These are phyloP conservation scores for Aspergillus tamarii DNA, from an alignment of 2,329 filamentous ascomycete species.

Conservation along the genomic window DNA sequence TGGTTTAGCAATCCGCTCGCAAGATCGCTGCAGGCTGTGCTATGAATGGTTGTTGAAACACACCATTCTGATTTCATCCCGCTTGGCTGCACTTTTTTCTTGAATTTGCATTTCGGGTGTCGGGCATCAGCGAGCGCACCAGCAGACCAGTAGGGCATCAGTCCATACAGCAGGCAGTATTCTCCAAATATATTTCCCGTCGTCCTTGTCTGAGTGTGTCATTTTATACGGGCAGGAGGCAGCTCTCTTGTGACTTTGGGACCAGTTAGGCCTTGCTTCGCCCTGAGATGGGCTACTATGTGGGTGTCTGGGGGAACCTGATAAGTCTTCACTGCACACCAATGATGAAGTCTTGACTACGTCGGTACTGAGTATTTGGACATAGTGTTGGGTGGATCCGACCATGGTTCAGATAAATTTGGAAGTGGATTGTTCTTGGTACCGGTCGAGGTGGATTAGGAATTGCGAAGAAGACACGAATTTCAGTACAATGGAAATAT, in stretches of 20 bases:
- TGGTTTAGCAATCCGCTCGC: constrained; percentile 51
- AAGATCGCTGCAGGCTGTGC: constrained; percentile 37
- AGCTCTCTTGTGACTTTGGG: constrained; percentile 4
- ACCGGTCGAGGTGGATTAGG: not conserved
- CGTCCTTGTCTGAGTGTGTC: not conserved
- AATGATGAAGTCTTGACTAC: not conserved
- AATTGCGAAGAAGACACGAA: not conserved
- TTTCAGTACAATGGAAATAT: not conserved
- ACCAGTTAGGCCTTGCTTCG: not conserved
- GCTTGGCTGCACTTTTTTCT: constrained; percentile 27
- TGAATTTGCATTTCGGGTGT: constrained; percentile 27
- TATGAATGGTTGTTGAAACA: constrained; percentile 30
- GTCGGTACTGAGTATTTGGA: not conserved
- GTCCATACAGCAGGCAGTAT: constrained; percentile 1
- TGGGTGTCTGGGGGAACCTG: constrained; percentile 15
- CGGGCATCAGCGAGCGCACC: constrained; percentile 58
- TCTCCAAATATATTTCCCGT: not conserved
- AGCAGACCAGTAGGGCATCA: constrained; percentile 47
- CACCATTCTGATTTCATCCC: constrained; percentile 24
- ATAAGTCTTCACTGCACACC: constrained; percentile 4
- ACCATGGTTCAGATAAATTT: not conserved
- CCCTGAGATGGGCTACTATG: constrained; percentile 2
- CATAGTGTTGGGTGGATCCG: constrained; percentile 5
- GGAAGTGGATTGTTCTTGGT: not conserved
- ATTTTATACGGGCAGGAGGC: constrained; percentile 7